phyloP scores from a whole-genome alignment of 176 grass and related monocot species.

The Chloris gayana region DNA sequence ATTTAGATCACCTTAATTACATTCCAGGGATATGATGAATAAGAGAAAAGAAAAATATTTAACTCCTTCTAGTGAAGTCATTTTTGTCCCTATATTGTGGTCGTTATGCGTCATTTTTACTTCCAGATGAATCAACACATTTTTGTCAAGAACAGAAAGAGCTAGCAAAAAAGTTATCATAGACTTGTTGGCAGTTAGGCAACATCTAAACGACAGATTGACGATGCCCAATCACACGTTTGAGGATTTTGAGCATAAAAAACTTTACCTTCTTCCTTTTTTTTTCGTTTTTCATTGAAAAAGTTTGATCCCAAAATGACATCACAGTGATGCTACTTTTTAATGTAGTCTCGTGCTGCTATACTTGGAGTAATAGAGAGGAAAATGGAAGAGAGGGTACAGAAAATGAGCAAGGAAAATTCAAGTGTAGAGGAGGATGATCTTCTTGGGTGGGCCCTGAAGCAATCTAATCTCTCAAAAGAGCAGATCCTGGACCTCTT shows the following conservation, averaged over 20 bases:
- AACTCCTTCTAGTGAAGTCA: neutral
- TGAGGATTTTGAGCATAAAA: slow-evolving; percentile 14
- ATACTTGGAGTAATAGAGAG: slow-evolving; percentile 88
- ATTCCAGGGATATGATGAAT: neutral
- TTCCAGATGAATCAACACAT: too few species aligned
- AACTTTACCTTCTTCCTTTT: neutral
- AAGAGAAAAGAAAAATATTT: neutral
- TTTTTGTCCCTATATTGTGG: too few species aligned
- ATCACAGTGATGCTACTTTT: neutral
- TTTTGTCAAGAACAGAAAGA: too few species aligned
- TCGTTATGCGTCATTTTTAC: too few species aligned
- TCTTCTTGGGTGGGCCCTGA: slow-evolving; percentile 85
- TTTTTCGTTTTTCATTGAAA: neutral
- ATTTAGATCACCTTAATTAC: neutral
- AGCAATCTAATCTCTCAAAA: slow-evolving; percentile 64
- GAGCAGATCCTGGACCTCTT: slow-evolving; percentile 97
- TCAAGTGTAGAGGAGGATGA: slow-evolving; percentile 68
- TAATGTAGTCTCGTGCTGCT: slow-evolving; percentile 55
- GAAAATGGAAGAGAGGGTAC: slow-evolving; percentile 74
- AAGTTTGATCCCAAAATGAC: neutral
- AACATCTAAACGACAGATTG: slow-evolving; percentile 6
- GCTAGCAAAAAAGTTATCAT: slow-evolving; percentile 6
- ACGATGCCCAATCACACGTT: neutral
- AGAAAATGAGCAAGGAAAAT: slow-evolving; percentile 43
- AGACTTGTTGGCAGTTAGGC: slow-evolving; percentile 43